Conservation (phyloP, 306 rosid genomes). For the Castanea mollissima region DNA sequence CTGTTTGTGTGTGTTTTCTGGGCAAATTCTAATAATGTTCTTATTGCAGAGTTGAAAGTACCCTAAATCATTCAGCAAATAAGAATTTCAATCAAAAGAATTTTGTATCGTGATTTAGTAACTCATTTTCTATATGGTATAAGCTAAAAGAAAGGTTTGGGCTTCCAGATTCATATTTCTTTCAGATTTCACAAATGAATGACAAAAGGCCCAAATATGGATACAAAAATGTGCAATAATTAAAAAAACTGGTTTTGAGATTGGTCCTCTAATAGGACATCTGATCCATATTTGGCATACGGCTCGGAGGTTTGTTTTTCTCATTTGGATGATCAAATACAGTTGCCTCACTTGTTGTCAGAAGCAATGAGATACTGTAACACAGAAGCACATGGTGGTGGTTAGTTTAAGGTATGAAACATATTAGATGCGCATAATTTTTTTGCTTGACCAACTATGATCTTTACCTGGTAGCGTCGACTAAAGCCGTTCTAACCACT, state of each 20-base stretch:
- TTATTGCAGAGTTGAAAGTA: not conserved
- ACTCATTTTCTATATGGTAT: slow-evolving; percentile 8
- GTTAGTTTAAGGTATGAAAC: slow-evolving; percentile 2
- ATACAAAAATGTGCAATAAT: not conserved
- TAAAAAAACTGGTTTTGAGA: slow-evolving; percentile 1
- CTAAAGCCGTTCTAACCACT: slow-evolving; percentile 86
- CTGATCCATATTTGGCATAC: slow-evolving; percentile 70
- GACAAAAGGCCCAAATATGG: not conserved
- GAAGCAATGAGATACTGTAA: slow-evolving; percentile 68
- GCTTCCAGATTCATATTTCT: not conserved
- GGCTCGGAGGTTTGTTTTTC: slow-evolving; percentile 58
- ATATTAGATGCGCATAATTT: not conserved
- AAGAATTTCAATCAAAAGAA: not conserved
- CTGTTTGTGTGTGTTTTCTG: no score
- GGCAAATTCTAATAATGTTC: no score
- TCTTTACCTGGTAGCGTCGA: slow-evolving; percentile 89
- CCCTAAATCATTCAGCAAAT: not conserved
- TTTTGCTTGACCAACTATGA: not conserved
- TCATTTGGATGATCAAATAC: slow-evolving; percentile 52
- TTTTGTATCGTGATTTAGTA: not conserved
- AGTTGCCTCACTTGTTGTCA: slow-evolving; percentile 82
- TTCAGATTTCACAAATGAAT: slow-evolving; percentile 9
- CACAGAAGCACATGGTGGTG: not conserved
- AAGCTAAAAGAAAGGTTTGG: not conserved
- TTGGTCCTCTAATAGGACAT: slow-evolving; percentile 41